Base-by-base conservation (phyloP, 345 rosid genomes). In the Salix viminalis region DNA sequence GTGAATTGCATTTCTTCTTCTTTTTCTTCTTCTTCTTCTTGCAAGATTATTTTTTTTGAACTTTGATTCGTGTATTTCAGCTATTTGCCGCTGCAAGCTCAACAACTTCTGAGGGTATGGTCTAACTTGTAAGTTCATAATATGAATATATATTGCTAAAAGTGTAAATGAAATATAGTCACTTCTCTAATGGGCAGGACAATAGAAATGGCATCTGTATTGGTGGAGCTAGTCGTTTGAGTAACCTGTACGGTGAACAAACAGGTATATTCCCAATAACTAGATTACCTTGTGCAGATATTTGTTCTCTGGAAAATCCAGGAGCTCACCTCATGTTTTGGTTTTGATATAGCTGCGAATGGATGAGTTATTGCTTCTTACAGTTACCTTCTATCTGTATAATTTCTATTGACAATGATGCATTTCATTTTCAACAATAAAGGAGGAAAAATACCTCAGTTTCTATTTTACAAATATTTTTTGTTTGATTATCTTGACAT, bases 61-160 rank as follows among this genome's bases (percentile, higher is more conserved):
- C 74, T n/a, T 24, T 61, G 18, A 6, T 39, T 66, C 36, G 6
- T 75, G 74, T 77, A 58, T 56, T 56, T 68, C 79, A 85, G 87
- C 58, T 79, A 75, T 42, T 52, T 23, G 52, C 79, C 70, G 76
- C 73, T 30, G 66, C 71, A 77, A 39, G 61, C 39, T 48, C 7
- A 72, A 48, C 77, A 54, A 30, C 61, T 56, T 41, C 30, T 24
- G 21, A 71, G 46, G 74, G 79, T 84, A 76, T 37, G 60, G 36
- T 30, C 67, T 54, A 70, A 72, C 32, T 67, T 32, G 9, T 41
- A 50, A 44, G 24, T 36, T 71, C 12, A 9, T 32, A 48, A 54
- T 24, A 23, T 61, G 28, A 65, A 48, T 71, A 52, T 21, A 11
- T 72, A 5, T 64, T 75, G 24, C 28, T 50, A 39, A 13, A 28